phyloP scores from a whole-genome alignment of 2,329 filamentous ascomycete species.

The Bipolaris oryzae region DNA sequence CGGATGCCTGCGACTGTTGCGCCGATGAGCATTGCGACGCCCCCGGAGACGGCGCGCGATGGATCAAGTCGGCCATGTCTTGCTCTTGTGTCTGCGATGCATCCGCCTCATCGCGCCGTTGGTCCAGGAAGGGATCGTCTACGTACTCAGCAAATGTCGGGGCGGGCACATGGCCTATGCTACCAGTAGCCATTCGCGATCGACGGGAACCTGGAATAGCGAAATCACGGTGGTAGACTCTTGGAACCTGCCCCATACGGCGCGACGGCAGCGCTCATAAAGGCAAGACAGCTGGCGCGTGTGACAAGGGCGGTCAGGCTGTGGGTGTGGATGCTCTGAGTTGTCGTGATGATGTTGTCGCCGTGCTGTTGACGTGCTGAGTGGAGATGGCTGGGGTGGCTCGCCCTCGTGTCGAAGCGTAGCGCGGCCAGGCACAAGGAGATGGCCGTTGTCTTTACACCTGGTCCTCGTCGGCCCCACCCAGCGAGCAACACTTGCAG shows the following conservation, averaged over 20 bases:
- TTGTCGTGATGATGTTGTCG: constrained; percentile 3
- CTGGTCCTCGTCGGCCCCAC: not conserved
- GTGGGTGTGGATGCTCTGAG: not conserved
- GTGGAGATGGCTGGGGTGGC: constrained; percentile 8
- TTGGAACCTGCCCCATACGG: constrained; percentile 46
- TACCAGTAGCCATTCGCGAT: constrained; percentile 54
- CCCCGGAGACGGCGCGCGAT: constrained; percentile 23
- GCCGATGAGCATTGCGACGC: constrained; percentile 18
- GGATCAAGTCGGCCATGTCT: constrained; percentile 14
- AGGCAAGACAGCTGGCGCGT: constrained; percentile 12
- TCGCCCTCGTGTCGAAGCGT: constrained; percentile 1
- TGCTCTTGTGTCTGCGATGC: constrained; percentile 22
- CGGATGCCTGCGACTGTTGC: constrained; percentile 15
- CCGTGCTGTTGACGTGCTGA: constrained; percentile 8
- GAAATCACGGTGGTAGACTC: constrained; percentile 49
- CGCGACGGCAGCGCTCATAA: constrained; percentile 36
- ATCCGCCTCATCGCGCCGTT: constrained; percentile 9
- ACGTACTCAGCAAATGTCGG: constrained; percentile 61
- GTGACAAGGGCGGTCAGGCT: not conserved
- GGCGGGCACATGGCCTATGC: constrained; percentile 56
- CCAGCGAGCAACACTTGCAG: not conserved
- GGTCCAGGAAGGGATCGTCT: constrained; percentile 32
- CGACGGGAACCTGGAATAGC: constrained; percentile 48
- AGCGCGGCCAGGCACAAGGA: not conserved
- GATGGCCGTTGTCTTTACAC: not conserved